Evolutionary conservation across 495 filamentous ascomycete genomes (phyloP), one percentile per base, ranked within the genome.

Genomic region (Lasiosphaeriaceae sp.): DNA sequence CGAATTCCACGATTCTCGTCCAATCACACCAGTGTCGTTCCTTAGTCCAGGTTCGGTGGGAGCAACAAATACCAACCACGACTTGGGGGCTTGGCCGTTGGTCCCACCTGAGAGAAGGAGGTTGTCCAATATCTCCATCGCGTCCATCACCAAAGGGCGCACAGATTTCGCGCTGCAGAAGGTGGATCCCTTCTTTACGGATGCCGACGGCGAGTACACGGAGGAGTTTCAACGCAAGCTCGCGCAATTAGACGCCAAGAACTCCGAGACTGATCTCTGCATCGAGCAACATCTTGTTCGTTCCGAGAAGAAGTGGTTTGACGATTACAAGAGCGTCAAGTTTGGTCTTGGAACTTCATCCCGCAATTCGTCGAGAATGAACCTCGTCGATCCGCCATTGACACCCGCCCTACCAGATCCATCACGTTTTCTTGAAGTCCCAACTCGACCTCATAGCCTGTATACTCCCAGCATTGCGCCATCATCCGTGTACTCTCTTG

Each of bases 281-380:
- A 82, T 86, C 52, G 83, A 86, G 56, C 74, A 78, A 16, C 83
- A 79, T 58, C 63, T 86, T 37, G 73, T 71, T 24, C 79, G 81
- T 65, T 78, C 77, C 44, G 83, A 86, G 64, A 43, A 43, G 17
- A 43, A 43, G 14, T 43, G 39, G 39, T 43, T 43, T 17, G 39
- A 43, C 5, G 39, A 43, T 17, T 43, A 59, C 35, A 59, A 59
- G 51, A 59, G 31, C 22, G 46, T 47, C 50, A 59, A 59, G 22
- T 50, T 59, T 6, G 57, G 57, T 16, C n/a, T 59, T 43, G 39
- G 39, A 29, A 48, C 56, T 8, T 43, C 57, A n/a, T 59, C 57
- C 21, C 57, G 57, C 31, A 54, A 54, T 34, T 37, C 51, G 11
- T 45, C 48, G 1, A 56, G 39, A 22, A 26, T 59, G 11, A 50